Conservation (phyloP, 176 grass and related monocot species). For the Aegilops longissima region DNA sequence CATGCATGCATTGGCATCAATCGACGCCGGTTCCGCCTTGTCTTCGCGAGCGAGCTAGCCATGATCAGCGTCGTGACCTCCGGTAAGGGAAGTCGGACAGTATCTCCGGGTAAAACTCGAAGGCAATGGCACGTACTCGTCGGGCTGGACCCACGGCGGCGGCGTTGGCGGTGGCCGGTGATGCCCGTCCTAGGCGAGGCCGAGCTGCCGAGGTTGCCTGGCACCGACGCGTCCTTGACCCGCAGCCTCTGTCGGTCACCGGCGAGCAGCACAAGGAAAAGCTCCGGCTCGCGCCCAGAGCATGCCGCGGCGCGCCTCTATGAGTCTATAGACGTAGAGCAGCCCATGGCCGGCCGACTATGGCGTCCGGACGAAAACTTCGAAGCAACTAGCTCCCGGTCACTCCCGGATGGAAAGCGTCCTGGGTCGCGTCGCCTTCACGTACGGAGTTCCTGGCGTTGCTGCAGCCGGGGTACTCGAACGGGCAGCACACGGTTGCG, state of each 20-base stretch:
- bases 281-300: constrained; percentile 8
- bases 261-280: constrained; percentile 21
- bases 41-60: background rate
- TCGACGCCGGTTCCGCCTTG: background rate
- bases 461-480: no score
- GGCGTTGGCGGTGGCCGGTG: background rate
- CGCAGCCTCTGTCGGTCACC: constrained; percentile 27
- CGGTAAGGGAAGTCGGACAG: constrained; percentile 44
- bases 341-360: constrained; percentile 40
- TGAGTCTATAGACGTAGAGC: constrained; percentile 11
- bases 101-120: constrained; percentile 45
- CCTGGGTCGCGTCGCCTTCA: no score
- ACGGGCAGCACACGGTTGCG: no score
- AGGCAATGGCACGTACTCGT: constrained; percentile 15
- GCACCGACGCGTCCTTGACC: constrained; percentile 19
- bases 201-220: constrained; percentile 1
- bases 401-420: no score
- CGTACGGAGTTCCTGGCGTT: no score
- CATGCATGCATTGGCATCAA: background rate
- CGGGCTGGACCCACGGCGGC: constrained; percentile 46
- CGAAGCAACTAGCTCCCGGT: no score
- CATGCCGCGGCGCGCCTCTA: constrained; percentile 34
- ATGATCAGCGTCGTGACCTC: constrained; percentile 8
- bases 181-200: constrained; percentile 1
- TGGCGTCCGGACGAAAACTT: no score